Evolutionary conservation across 2,329 filamentous ascomycete species (phyloP), one percentile per base, ranked within the genome.

Genomic region (Venturia asperata): DNA sequence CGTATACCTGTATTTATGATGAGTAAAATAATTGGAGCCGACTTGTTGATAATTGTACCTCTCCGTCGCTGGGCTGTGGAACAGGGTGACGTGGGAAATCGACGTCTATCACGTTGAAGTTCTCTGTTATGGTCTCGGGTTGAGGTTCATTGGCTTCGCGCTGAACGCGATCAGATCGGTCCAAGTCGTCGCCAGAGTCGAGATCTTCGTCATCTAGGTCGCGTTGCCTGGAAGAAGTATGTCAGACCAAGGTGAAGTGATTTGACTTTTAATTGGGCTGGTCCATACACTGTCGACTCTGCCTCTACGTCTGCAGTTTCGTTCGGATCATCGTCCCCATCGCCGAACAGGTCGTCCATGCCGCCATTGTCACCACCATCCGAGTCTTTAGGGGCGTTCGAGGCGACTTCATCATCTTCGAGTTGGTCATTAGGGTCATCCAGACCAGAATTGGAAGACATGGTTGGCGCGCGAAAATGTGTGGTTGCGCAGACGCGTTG

Each of bases 31-130:
- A 24, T 42, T 17, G 55, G 21, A 30, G 15, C 17, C 37, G 43
- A 58, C 6, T 0, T 17, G 47, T 34, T 15, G 41, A 17, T 5
- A 56, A 30, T 55, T 72, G 66, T 78, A 92, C 88, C 74, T 85
- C 84, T 71, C 86, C 86, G 72, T 92, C 87, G 68, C 83, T 86
- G 45, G 88, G 83, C 71, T 88, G 87, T 17, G 90, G 90, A 17
- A 87, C 78, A 62, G 85, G 81, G 73, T 92, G 90, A 58, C 89
- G 83, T 70, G 83, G 86, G 60, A 91, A 78, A 60, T 85, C 83
- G 60, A 87, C 79, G 63, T 86, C 85, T 77, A 86, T 82, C 64
- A 89, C 75, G 24, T 76, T 82, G 63, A 84, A 41, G 43, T 75
- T 74, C 39, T 62, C 49, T 34, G 21, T 43, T 13, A 68, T 70